Percentiles rank a stretch among this genome's conserved stretches.
Evolutionary conservation across 1,139 yeast species (phyloP).

Genomic region (Lizanozyma gosingica): DNA sequence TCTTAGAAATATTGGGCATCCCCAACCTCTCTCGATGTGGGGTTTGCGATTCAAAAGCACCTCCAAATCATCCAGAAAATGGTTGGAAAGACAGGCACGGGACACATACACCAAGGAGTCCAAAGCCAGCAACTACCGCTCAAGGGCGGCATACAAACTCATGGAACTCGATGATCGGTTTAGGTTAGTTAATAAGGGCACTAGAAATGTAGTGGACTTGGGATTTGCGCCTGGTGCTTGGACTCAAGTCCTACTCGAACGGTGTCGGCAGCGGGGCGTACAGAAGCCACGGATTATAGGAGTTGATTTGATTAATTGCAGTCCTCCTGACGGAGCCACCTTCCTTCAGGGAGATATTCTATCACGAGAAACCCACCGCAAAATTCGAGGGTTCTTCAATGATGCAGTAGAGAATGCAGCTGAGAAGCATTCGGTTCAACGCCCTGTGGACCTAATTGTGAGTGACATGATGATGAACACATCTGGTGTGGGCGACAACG

Average conservation of each 20-base stretch:
- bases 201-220: conserved; percentile 65
- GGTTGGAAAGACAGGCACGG: conserved; percentile 63
- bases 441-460: conserved; percentile 24
- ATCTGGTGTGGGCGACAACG: conserved; percentile 32
- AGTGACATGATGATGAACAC: conserved; percentile 46
- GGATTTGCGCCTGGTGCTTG: conserved; percentile 46
- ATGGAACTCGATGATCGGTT: conserved; percentile 60
- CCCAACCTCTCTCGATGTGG: no score
- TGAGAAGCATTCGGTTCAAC: conserved; percentile 1
- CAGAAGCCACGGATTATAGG: conserved; percentile 22
- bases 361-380: conserved; percentile 22
- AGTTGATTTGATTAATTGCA: conserved; percentile 31
- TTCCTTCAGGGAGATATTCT: conserved; percentile 37
- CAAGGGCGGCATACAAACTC: conserved; percentile 88
- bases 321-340: conserved; percentile 31
- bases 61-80: conserved; percentile 50
- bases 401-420: conserved; percentile 1
- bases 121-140: conserved; percentile 50
- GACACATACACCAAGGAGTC: conserved; percentile 66
- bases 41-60: conserved; percentile 4
- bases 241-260: conserved; percentile 34
- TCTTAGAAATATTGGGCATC: no score
- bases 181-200: conserved; percentile 41
- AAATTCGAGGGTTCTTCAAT: conserved; percentile 16
- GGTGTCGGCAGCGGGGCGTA: conserved; percentile 11